Percentiles rank a stretch among this genome's conserved stretches.
Conservation (phyloP, 1,284 basidiomycete genomes). For the Cryptococcus neoformans region DNA sequence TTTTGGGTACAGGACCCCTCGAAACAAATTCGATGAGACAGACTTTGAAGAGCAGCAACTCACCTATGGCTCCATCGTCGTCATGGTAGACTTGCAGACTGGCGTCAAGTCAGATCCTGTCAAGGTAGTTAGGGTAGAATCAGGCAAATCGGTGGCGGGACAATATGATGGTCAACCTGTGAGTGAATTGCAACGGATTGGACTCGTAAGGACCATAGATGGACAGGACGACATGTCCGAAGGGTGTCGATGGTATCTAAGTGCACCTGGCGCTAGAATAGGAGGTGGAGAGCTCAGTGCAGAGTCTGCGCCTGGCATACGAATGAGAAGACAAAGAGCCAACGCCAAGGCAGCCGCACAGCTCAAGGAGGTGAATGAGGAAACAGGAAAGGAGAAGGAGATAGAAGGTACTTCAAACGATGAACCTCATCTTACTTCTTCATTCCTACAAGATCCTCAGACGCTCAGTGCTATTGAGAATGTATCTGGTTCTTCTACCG, state of each 20-base stretch:
- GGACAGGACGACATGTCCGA: constrained; percentile 15
- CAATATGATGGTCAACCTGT: constrained; percentile 68
- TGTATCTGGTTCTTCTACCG: not conserved
- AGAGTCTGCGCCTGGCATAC: not conserved
- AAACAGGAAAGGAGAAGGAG: not conserved
- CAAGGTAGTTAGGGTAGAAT: constrained; percentile 88
- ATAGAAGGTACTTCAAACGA: not conserved
- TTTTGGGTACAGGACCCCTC: constrained; percentile 2
- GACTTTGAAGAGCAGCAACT: constrained; percentile 58
- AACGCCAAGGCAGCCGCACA: not conserved
- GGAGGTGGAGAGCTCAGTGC: constrained; percentile 34
- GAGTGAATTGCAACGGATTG: constrained; percentile 95
- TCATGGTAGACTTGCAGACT: constrained; percentile 76
- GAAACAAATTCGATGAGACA: constrained; percentile 54
- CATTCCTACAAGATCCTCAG: not conserved
- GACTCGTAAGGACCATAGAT: constrained; percentile 65
- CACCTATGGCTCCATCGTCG: constrained; percentile 86
- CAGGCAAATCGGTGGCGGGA: constrained; percentile 68
- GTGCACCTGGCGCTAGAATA: constrained; percentile 37
- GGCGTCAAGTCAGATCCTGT: constrained; percentile 83
- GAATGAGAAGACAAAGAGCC: not conserved
- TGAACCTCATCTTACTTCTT: not conserved
- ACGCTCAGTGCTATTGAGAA: not conserved
- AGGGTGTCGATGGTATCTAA: constrained; percentile 33
- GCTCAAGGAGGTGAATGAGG: not conserved